Conservation (phyloP, 768 basidiomycete species). For the Auriculariales sp. region DNA sequence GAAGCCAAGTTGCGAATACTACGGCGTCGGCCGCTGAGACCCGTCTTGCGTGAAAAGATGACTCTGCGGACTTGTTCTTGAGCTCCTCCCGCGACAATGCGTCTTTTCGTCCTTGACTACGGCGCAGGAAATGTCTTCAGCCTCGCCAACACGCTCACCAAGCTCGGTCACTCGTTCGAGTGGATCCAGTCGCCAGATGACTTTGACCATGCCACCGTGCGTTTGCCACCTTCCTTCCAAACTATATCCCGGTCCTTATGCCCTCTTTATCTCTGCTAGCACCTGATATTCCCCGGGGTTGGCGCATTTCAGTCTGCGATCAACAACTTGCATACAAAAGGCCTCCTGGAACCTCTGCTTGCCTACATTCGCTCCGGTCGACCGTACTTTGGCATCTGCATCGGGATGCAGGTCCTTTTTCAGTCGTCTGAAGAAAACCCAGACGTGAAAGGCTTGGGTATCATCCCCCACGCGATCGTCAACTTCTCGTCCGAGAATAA, state of each 20-base stretch:
- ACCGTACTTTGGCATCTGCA: constrained; percentile 96
- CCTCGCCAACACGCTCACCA: constrained; percentile 78
- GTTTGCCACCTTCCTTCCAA: constrained; percentile 18
- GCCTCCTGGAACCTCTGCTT: constrained; percentile 66
- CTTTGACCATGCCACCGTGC: constrained; percentile 78
- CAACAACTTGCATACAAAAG: constrained; percentile 52
- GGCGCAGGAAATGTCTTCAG: constrained; percentile 92
- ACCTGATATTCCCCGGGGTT: constrained; percentile 92
- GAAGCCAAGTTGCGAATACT: too few relatives aligned
- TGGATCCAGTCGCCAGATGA: constrained; percentile 78
- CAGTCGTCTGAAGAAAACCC: constrained; percentile 70
- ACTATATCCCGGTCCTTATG: constrained; percentile 6
- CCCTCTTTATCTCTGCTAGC: constrained; percentile 30
- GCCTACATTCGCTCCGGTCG: constrained; percentile 73
- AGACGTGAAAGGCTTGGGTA: constrained; percentile 51
- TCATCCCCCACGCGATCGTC: constrained; percentile 72
- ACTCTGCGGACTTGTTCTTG: too few relatives aligned
- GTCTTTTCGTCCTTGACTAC: constrained; percentile 86
- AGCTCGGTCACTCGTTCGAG: constrained; percentile 72
- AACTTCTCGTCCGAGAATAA: constrained; percentile 60
- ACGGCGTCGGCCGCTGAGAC: too few relatives aligned
- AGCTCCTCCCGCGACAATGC: too few relatives aligned
- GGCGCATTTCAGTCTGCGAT: constrained; percentile 88
- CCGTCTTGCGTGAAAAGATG: too few relatives aligned
- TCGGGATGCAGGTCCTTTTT: constrained; percentile 96